phyloP scores from a whole-genome alignment of 1,284 basidiomycete species.

The Phellopilus nigrolimitatus region DNA sequence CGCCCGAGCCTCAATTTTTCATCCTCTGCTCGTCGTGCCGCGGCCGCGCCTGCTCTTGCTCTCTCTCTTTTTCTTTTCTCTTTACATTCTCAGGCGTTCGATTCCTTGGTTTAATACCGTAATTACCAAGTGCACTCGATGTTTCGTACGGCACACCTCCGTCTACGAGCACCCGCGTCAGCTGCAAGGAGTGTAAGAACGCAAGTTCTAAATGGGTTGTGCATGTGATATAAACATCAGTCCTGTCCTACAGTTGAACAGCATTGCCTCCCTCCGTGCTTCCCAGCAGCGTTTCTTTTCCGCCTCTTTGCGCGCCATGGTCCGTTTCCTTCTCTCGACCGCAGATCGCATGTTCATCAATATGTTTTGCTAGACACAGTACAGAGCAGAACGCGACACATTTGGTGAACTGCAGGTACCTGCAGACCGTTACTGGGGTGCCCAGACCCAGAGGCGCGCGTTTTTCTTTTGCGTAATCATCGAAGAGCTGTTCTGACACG shows the following conservation, averaged over 20 bases:
- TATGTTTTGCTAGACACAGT: constrained; percentile 36
- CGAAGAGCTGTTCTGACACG: background rate
- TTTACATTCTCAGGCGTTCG: background rate
- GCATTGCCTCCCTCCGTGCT: constrained; percentile 24
- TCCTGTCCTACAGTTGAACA: constrained; percentile 10
- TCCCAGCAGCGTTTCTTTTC: constrained; percentile 30
- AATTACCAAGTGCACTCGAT: too few relatives aligned
- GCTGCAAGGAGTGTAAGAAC: constrained; percentile 1
- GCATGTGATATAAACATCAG: constrained; percentile 33
- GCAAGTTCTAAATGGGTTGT: constrained; percentile 6
- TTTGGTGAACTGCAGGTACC: constrained; percentile 94
- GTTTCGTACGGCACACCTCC: constrained; percentile 1
- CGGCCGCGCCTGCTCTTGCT: too few relatives aligned
- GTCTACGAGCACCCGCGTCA: constrained; percentile 4
- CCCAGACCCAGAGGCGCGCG: constrained; percentile 88
- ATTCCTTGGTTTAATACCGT: too few relatives aligned
- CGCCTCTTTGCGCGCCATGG: constrained; percentile 43
- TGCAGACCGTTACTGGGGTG: constrained; percentile 95
- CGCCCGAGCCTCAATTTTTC: too few relatives aligned
- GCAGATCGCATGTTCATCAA: background rate
- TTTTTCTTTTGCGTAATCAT: background rate
- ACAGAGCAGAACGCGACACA: constrained; percentile 76
- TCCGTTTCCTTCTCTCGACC: constrained; percentile 22
- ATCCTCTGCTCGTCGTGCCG: too few relatives aligned
- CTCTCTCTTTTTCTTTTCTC: background rate